A percentile compares a stretch with the other conserved stretches of the same genome.
These are phyloP conservation scores for Starmerella etchellsii DNA, from an alignment of 805 yeast genomes.

Conservation along the genomic window DNA sequence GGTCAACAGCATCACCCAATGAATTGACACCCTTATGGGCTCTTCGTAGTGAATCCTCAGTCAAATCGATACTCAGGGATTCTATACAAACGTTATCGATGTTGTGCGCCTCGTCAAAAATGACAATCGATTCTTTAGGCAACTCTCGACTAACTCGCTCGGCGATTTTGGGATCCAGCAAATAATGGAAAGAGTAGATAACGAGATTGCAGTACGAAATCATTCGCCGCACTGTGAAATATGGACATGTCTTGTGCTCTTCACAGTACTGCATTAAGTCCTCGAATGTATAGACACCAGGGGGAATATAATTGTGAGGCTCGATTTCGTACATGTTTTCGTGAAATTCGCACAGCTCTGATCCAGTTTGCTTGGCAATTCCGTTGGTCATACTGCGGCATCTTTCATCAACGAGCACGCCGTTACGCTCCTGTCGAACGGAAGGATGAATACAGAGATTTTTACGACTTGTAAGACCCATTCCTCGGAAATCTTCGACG, in stretches of 20 bases:
- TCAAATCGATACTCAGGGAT: slow-evolving; percentile 78
- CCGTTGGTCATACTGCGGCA: slow-evolving; percentile 94
- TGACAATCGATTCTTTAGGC: slow-evolving; percentile 83
- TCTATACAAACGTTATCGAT: slow-evolving; percentile 98
- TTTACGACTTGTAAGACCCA: slow-evolving; percentile 89
- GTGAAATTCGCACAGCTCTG: slow-evolving; percentile 70
- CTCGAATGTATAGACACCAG: slow-evolving; percentile 92
- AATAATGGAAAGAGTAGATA: slow-evolving; percentile 91
- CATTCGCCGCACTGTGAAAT: slow-evolving; percentile 96
- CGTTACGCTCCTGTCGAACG: slow-evolving; percentile 78
- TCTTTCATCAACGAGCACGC: slow-evolving; percentile 86
- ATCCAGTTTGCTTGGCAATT: slow-evolving; percentile 52
- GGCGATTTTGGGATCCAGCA: slow-evolving; percentile 92
- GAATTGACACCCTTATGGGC: slow-evolving; percentile 82
- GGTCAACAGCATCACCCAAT: slow-evolving; percentile 68
- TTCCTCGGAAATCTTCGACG: slow-evolving; percentile 81
- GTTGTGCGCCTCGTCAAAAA: slow-evolving; percentile 97
- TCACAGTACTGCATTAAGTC: slow-evolving; percentile 65
- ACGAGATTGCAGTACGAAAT: slow-evolving; percentile 80
- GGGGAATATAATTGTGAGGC: slow-evolving; percentile 77
- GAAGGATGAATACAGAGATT: slow-evolving; percentile 84
- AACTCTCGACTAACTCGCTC: slow-evolving; percentile 87
- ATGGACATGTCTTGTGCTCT: slow-evolving; percentile 76
- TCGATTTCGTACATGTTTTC: slow-evolving; percentile 79
- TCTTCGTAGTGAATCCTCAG: slow-evolving; percentile 73